phyloP scores from a whole-genome alignment of 2,329 filamentous ascomycete genomes.

The Neonectria faginata region DNA sequence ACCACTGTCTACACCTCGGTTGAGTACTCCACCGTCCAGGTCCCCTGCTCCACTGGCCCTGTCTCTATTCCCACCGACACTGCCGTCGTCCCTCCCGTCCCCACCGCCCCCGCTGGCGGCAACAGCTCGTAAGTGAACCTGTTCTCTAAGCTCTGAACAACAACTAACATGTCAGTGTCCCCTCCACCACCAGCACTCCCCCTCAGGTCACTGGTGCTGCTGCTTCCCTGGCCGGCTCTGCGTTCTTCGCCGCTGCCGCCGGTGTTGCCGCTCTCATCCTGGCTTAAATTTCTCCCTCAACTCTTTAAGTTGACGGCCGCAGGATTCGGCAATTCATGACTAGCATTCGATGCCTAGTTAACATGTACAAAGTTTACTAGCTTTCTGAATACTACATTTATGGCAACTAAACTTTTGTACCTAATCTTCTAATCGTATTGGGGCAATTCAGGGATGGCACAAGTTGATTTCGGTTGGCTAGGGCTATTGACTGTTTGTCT shows the following conservation, averaged over 20 bases:
- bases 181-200: slow-evolving; percentile 46
- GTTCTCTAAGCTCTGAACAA: slow-evolving; percentile 26
- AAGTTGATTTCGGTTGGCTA: slow-evolving; percentile 29
- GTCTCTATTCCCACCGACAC: slow-evolving; percentile 30
- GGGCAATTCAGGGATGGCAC: slow-evolving; percentile 39
- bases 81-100: slow-evolving; percentile 46
- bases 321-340: slow-evolving; percentile 56
- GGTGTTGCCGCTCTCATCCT: slow-evolving; percentile 66
- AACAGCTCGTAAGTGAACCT: slow-evolving; percentile 50
- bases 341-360: slow-evolving; percentile 49
- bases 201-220: slow-evolving; percentile 63
- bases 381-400: slow-evolving; percentile 51
- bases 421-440: slow-evolving; percentile 62
- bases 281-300: slow-evolving; percentile 60
- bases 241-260: slow-evolving; percentile 65
- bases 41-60: slow-evolving; percentile 34
- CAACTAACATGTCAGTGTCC: slow-evolving; percentile 32
- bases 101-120: slow-evolving; percentile 39
- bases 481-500: slow-evolving; percentile 37
- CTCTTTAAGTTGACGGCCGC: slow-evolving; percentile 54
- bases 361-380: slow-evolving; percentile 55
- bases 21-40: slow-evolving; percentile 59
- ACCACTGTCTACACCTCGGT: slow-evolving; percentile 67
- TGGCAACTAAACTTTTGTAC: slow-evolving; percentile 50
- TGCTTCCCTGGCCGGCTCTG: slow-evolving; percentile 64